These are phyloP conservation scores for Aspergillus uvarum DNA, from an alignment of 2,329 filamentous ascomycete genomes.

Conservation along the genomic window DNA sequence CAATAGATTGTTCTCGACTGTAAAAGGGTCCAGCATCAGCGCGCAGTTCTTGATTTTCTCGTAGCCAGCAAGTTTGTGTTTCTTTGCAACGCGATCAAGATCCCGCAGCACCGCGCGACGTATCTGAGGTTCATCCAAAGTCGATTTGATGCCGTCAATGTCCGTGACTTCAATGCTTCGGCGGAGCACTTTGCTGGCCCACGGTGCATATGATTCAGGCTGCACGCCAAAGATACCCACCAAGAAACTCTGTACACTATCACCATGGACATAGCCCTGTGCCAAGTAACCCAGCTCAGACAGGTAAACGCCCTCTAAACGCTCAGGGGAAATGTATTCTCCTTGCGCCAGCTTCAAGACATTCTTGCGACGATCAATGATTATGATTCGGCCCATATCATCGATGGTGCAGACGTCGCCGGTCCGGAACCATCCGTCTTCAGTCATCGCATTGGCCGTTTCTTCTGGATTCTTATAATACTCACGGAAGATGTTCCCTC, in stretches of 20 bases:
- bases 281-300: constrained; percentile 75
- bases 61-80: constrained; percentile 87
- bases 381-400: constrained; percentile 79
- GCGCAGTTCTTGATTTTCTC: constrained; percentile 75
- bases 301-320: constrained; percentile 91
- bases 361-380: constrained; percentile 97
- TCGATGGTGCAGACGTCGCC: constrained; percentile 90
- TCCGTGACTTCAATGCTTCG: constrained; percentile 64
- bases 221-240: constrained; percentile 88
- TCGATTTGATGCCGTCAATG: constrained; percentile 64
- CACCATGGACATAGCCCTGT: constrained; percentile 87
- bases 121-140: constrained; percentile 68
- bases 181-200: constrained; percentile 73
- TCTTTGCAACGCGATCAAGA: constrained; percentile 73
- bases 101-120: constrained; percentile 73
- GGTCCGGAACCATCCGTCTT: constrained; percentile 95
- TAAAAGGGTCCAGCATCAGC: constrained; percentile 84
- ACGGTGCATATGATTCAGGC: constrained; percentile 77
- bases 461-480: constrained; percentile 91
- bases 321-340: constrained; percentile 96
- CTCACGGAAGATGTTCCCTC: constrained; percentile 75
- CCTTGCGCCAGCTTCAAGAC: constrained; percentile 97
- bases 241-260: constrained; percentile 75
- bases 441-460: constrained; percentile 76
- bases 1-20: constrained; percentile 82